phyloP scores from a whole-genome alignment of 2,329 filamentous ascomycete species.

The Diplocarpon rosae region DNA sequence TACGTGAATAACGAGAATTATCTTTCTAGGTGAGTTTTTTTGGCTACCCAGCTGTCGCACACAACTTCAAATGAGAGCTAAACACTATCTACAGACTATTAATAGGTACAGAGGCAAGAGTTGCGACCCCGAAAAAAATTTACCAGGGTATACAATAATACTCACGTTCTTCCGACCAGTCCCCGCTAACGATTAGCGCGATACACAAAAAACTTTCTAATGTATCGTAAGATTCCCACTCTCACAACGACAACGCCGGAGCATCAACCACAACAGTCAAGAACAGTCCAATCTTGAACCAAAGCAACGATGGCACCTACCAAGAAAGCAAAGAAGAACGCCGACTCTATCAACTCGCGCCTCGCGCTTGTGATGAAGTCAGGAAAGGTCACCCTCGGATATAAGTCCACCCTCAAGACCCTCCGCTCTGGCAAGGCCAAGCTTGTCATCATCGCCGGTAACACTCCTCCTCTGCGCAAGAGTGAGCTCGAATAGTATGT shows the following conservation, averaged over 20 bases:
- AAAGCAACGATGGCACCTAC: conserved; percentile 33
- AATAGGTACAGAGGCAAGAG: no score
- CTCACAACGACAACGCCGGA: conserved; percentile 26
- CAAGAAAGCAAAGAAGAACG: conserved; percentile 76
- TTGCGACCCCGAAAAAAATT: no score
- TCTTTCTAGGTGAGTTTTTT: background rate
- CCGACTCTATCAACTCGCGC: conserved; percentile 60
- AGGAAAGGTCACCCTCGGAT: conserved; percentile 76
- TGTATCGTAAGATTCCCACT: background rate
- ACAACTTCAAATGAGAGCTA: no score
- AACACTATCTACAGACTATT: no score
- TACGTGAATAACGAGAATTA: background rate
- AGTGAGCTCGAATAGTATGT: conserved; percentile 72
- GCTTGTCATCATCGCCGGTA: conserved; percentile 90
- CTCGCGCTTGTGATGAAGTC: conserved; percentile 53
- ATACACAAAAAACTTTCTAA: conserved; percentile 23
- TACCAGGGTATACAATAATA: no score
- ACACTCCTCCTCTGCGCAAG: conserved; percentile 97
- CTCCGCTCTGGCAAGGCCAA: conserved; percentile 96
- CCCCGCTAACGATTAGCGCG: conserved; percentile 2
- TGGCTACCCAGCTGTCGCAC: no score
- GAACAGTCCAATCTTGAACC: conserved; percentile 24
- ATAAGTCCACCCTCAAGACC: conserved; percentile 82
- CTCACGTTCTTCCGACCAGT: no score
- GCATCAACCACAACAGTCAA: conserved; percentile 22